These are phyloP conservation scores for Fusarium sp. DNA, from an alignment of 2,329 filamentous ascomycete species.

Conservation along the genomic window DNA sequence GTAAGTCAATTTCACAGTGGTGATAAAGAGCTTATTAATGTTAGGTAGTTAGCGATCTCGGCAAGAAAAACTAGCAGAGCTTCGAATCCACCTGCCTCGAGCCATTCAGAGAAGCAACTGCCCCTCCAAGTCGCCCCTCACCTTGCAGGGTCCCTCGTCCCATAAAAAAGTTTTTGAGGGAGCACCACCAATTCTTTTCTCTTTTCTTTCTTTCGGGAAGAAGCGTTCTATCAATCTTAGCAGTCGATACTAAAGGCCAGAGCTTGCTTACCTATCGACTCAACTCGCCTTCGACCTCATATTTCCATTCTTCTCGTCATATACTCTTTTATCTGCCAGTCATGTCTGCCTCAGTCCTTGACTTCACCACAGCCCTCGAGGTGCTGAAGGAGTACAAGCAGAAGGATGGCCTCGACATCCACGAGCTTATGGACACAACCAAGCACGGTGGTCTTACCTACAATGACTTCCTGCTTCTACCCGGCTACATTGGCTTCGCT, in stretches of 20 bases:
- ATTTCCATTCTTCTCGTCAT: conserved; percentile 42
- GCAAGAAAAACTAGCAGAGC: conserved; percentile 10
- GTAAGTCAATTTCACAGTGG: neutral
- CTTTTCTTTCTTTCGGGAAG: conserved; percentile 63
- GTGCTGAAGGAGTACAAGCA: conserved; percentile 82
- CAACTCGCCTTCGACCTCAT: conserved; percentile 56
- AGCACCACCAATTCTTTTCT: conserved; percentile 48
- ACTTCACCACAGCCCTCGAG: conserved; percentile 80
- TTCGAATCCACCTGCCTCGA: neutral
- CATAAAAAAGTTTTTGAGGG: conserved; percentile 54
- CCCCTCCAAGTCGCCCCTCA: conserved; percentile 26
- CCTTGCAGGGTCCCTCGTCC: conserved; percentile 32
- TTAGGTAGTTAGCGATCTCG: neutral
- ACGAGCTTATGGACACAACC: conserved; percentile 89
- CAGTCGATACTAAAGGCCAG: conserved; percentile 46
- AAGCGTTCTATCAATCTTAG: conserved; percentile 56
- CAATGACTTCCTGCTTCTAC: conserved; percentile 97
- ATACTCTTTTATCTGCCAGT: conserved; percentile 45
- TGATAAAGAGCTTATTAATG: neutral
- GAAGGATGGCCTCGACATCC: conserved; percentile 86
- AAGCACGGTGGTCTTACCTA: conserved; percentile 95
- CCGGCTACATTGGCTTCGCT: conserved; percentile 97
- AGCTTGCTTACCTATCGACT: conserved; percentile 43
- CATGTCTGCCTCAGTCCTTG: conserved; percentile 77
- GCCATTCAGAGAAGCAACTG: conserved; percentile 9